phyloP scores from a whole-genome alignment of 345 rosid species.

The Populus deltoides region DNA sequence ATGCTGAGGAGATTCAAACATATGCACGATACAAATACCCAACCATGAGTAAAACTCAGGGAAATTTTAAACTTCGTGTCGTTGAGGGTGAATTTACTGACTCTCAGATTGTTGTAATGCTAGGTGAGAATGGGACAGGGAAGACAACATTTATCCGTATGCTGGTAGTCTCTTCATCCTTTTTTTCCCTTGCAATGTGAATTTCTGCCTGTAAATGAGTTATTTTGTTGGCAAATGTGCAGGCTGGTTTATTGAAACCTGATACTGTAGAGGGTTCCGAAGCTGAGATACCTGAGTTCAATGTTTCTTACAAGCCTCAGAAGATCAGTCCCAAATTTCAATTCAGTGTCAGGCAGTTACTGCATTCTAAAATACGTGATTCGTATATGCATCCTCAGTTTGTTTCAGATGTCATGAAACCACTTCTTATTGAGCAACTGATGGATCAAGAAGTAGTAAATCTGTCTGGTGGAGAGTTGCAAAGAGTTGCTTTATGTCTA shows the following conservation, averaged over 20 bases:
- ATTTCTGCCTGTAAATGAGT: not conserved
- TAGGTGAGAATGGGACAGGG: constrained; percentile 99
- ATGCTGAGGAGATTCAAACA: constrained; percentile 82
- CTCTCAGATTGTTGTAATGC: constrained; percentile 95
- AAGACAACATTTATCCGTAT: constrained; percentile 95
- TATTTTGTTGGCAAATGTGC: constrained; percentile 24
- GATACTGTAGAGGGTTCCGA: constrained; percentile 71
- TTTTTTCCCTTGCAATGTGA: not conserved
- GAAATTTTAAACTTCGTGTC: constrained; percentile 73
- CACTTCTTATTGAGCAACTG: constrained; percentile 92
- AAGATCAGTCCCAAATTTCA: constrained; percentile 91
- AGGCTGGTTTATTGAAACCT: constrained; percentile 94
- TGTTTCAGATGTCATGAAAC: constrained; percentile 96
- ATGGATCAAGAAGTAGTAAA: constrained; percentile 95
- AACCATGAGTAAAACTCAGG: constrained; percentile 84
- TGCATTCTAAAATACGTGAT: constrained; percentile 87
- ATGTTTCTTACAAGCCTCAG: constrained; percentile 97
- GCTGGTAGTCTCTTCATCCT: constrained; percentile 59
- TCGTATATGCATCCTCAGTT: constrained; percentile 92
- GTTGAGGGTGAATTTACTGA: constrained; percentile 97
- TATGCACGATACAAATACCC: constrained; percentile 96
- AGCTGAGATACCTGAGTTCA: constrained; percentile 86
- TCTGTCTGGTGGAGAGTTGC: constrained; percentile 98
- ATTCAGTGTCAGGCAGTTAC: constrained; percentile 71
- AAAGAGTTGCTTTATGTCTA: constrained; percentile 90